Percentiles rank a stretch among this genome's conserved stretches.
phyloP scores from a whole-genome alignment of 1,284 basidiomycete species.

The Mycena citricolor region DNA sequence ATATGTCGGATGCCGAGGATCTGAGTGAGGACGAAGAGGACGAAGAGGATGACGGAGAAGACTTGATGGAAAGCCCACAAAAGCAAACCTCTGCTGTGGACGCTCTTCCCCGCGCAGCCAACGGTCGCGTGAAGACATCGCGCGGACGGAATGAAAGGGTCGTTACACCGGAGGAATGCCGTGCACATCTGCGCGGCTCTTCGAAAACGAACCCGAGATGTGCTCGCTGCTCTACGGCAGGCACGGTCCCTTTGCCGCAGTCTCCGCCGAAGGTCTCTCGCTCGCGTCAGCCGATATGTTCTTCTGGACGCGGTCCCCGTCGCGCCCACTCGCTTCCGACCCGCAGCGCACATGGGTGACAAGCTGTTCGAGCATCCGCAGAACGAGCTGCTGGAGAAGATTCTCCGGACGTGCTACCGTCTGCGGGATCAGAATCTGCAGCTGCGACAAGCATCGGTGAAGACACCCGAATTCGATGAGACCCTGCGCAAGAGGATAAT shows the following conservation, averaged over 20 bases:
- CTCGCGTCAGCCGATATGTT: slow-evolving; percentile 91
- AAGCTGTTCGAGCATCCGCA: slow-evolving; percentile 95
- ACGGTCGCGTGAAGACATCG: slow-evolving; percentile 72
- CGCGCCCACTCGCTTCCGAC: slow-evolving; percentile 94
- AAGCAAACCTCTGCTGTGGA: slow-evolving; percentile 11
- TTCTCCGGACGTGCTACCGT: slow-evolving; percentile 81
- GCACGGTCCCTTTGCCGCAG: slow-evolving; percentile 80
- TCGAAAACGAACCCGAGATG: slow-evolving; percentile 80
- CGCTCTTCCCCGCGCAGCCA: slow-evolving; percentile 63
- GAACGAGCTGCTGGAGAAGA: slow-evolving; percentile 88
- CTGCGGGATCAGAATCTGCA: slow-evolving; percentile 78
- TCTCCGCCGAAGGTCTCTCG: slow-evolving; percentile 55
- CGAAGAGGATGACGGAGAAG: slow-evolving; percentile 34
- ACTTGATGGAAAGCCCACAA: neutral
- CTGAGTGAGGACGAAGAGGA: slow-evolving; percentile 47
- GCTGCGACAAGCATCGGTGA: slow-evolving; percentile 61
- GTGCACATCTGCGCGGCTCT: slow-evolving; percentile 91
- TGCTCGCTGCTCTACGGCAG: slow-evolving; percentile 90
- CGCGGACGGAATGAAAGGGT: slow-evolving; percentile 87
- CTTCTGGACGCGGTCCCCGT: slow-evolving; percentile 94
- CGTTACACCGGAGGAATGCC: slow-evolving; percentile 88
- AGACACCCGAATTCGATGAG: slow-evolving; percentile 58
- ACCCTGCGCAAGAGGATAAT: slow-evolving; percentile 60
- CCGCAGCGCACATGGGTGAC: slow-evolving; percentile 91
- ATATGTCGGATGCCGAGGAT: no score